Evolutionary conservation across 1,284 basidiomycete species (phyloP).

Genomic region (Moniliella sp.): DNA sequence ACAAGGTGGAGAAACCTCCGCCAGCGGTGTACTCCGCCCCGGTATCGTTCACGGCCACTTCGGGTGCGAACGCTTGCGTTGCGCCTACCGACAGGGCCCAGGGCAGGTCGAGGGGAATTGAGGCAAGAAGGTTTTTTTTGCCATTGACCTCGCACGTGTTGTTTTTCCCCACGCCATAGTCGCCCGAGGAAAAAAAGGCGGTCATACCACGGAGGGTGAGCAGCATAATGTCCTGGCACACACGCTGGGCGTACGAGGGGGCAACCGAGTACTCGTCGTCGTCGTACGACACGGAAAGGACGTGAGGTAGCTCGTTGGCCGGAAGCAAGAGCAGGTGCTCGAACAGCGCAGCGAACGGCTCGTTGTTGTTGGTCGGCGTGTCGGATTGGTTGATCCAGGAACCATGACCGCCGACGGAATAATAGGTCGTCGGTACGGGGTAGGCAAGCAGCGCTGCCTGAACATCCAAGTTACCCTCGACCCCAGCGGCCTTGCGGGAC

Average conservation of each 20-base stretch:
- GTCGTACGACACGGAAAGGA: constrained; percentile 45
- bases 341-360: constrained; percentile 48
- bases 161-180: constrained; percentile 44
- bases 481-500: constrained; percentile 38
- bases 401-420: constrained; percentile 40
- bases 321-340: constrained; percentile 41
- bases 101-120: constrained; percentile 49
- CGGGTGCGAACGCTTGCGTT: constrained; percentile 37
- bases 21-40: constrained; percentile 3
- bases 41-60: constrained; percentile 1
- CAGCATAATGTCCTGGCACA: constrained; percentile 46
- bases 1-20: constrained; percentile 3
- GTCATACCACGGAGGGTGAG: constrained; percentile 43
- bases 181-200: constrained; percentile 48
- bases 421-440: constrained; percentile 47
- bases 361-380: constrained; percentile 46
- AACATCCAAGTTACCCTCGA: constrained; percentile 49
- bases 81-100: constrained; percentile 43
- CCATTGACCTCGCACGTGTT: constrained; percentile 46
- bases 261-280: constrained; percentile 42
- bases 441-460: constrained; percentile 46
- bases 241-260: constrained; percentile 42
- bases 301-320: constrained; percentile 40
- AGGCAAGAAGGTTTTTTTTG: constrained; percentile 44
- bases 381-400: constrained; percentile 43